These are phyloP conservation scores for Colletotrichum theobromicola DNA, from an alignment of 2,329 filamentous ascomycete species.

Conservation along the genomic window DNA sequence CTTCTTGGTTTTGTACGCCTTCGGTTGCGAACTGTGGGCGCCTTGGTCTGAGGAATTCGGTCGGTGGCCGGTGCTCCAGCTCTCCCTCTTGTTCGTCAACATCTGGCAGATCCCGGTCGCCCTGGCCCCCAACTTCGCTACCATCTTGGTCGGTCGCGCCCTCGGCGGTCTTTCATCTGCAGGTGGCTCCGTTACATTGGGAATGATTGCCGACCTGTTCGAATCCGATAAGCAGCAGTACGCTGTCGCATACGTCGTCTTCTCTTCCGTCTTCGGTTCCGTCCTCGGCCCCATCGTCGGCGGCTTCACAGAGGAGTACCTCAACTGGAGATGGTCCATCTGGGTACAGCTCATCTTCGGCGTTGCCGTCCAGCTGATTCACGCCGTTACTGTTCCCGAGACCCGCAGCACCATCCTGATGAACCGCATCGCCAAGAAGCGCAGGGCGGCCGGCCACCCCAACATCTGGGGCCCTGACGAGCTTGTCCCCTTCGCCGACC, in stretches of 20 bases:
- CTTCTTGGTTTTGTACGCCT: constrained; percentile 81
- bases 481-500: constrained; percentile 62
- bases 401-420: constrained; percentile 79
- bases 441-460: constrained; percentile 64
- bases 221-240: constrained; percentile 75
- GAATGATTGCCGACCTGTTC: constrained; percentile 79
- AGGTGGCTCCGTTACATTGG: constrained; percentile 74
- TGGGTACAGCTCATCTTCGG: constrained; percentile 88
- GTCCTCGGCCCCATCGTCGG: constrained; percentile 80
- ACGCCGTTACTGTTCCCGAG: constrained; percentile 76
- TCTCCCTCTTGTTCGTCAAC: constrained; percentile 77
- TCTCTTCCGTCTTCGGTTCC: constrained; percentile 80
- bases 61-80: constrained; percentile 76
- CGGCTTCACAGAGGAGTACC: constrained; percentile 72
- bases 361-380: constrained; percentile 68
- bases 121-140: constrained; percentile 74
- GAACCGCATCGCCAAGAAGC: constrained; percentile 78
- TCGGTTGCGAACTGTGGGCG: constrained; percentile 88
- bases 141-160: constrained; percentile 72
- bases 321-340: constrained; percentile 75
- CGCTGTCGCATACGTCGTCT: constrained; percentile 77
- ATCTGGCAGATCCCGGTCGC: constrained; percentile 77
- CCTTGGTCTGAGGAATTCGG: constrained; percentile 88
- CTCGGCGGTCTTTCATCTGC: constrained; percentile 75
- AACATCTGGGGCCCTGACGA: constrained; percentile 78